Base-by-base conservation (phyloP, 2,329 filamentous ascomycete species). In the Chaetomium sp. region DNA sequence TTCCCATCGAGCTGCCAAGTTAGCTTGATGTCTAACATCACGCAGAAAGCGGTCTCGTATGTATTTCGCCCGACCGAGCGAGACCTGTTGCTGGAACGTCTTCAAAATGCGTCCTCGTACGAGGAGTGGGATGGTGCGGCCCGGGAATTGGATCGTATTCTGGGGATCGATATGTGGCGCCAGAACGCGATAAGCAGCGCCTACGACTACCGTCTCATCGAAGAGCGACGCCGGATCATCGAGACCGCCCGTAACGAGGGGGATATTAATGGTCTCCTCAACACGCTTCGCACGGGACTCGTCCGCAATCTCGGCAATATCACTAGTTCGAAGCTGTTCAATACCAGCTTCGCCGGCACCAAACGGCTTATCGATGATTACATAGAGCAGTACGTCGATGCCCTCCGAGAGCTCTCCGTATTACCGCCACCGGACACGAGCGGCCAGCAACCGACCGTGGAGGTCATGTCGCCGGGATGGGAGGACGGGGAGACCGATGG, bases 291-390 rank as follows among this genome's bases (percentile, higher is more conserved):
- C 33, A 90, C 89, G 11, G 90, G 84, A 3, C 76, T 87, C 14
- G 81, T 95, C 35, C 84, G 91, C 38, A 96, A 96, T 66, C 76
- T 95, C n/a, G 91, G 90, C 56, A 95, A 95, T 68, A 95, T 96
- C 64, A 89, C 89, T 1, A 82, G 86, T 1, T 84, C 89, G 2
- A 85, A 85, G 60, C 76, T 96, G 1, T 96, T 91, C 73, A 91
- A 91, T 65, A 81, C 86, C 56, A 87, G 89, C 10, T 94, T 94
- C 67, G 87, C 88, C 1, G 91, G 91, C 12, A 96, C 91, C 1
- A 96, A 96, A 69, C 81, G 88, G 52, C 74, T 96, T 48, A 95
- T 96, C 59, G 91, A 96, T 67, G 88, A 95, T 70, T 96, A 96
- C 67, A 86, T 95, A 59, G 85, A 86, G 0, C 85, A 92, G 67